Percentiles rank a stretch among this genome's conserved stretches.
These are phyloP conservation scores for Talaromyces borbonicus DNA, from an alignment of 495 filamentous ascomycete genomes.

Conservation along the genomic window DNA sequence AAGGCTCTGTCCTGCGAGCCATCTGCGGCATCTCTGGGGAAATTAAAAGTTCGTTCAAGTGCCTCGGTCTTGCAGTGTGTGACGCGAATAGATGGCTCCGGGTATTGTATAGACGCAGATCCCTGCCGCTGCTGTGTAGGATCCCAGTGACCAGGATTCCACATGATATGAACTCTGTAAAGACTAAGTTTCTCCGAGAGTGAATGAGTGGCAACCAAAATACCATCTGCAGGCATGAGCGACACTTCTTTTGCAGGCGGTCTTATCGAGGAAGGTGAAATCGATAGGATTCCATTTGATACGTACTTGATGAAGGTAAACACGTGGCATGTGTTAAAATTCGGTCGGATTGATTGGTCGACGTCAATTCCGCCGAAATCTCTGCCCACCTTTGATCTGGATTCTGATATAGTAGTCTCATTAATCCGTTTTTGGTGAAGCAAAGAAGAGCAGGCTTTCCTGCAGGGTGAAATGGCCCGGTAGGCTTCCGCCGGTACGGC, in stretches of 20 bases:
- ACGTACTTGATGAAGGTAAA: constrained; percentile 57
- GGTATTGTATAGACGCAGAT: constrained; percentile 20
- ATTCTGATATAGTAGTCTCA: constrained; percentile 64
- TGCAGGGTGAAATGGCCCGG: constrained; percentile 58
- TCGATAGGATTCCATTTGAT: background rate
- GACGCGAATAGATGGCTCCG: constrained; percentile 34
- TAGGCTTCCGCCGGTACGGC: constrained; percentile 35
- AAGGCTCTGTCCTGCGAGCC: constrained; percentile 20
- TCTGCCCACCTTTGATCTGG: constrained; percentile 57
- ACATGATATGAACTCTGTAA: constrained; percentile 46
- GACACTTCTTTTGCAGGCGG: too few species aligned
- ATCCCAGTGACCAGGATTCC: constrained; percentile 35
- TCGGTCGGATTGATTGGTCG: constrained; percentile 54
- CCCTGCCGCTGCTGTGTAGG: constrained; percentile 21
- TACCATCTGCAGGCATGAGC: constrained; percentile 38
- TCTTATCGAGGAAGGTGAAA: background rate
- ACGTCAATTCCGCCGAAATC: constrained; percentile 57
- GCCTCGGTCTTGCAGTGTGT: constrained; percentile 32
- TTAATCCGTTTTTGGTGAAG: constrained; percentile 57
- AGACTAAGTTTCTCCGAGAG: constrained; percentile 55
- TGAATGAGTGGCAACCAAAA: constrained; percentile 57
- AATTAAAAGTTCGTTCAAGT: constrained; percentile 21
- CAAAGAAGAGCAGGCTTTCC: constrained; percentile 59
- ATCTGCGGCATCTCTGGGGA: constrained; percentile 17
- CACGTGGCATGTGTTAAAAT: constrained; percentile 73